A percentile compares a stretch with the other conserved stretches of the same genome.
phyloP scores from a whole-genome alignment of 192 early-diverging fungal species.

The Anaeromyces robustus region DNA sequence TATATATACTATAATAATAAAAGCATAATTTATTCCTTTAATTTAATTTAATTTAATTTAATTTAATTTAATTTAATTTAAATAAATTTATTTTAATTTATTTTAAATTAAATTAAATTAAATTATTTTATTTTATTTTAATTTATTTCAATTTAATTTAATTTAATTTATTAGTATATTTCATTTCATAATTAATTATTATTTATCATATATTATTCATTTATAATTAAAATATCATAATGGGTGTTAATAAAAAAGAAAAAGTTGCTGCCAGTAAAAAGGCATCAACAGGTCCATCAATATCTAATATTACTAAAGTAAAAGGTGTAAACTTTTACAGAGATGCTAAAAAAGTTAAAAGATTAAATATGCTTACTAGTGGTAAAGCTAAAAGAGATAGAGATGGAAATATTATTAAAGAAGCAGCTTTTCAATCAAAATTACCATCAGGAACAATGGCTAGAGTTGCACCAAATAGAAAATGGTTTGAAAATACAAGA shows the following conservation, averaged over 20 bases:
- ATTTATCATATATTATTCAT: no score
- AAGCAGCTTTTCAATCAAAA: slow-evolving; percentile 70
- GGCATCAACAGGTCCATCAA: not conserved
- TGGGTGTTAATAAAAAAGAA: not conserved
- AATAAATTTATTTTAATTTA: no score
- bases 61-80: no score
- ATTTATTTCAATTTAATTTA: no score
- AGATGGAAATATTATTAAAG: slow-evolving; percentile 82
- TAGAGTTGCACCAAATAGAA: slow-evolving; percentile 83
- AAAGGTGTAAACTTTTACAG: slow-evolving; percentile 95
- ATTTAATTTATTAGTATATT: no score
- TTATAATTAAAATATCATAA: not conserved
- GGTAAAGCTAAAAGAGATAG: slow-evolving; percentile 67
- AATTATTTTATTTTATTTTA: no score
- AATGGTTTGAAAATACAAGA: slow-evolving; percentile 96
- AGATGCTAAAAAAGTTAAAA: slow-evolving; percentile 84
- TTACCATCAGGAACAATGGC: slow-evolving; percentile 49
- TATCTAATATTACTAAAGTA: not conserved
- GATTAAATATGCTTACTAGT: slow-evolving; percentile 84
- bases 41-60: no score
- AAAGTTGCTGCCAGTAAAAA: not conserved
- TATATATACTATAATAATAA: no score
- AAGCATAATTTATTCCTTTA: no score
- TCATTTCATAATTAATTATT: no score
- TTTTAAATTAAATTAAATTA: no score